A percentile compares a stretch with the other conserved stretches of the same genome.
Conservation (phyloP, 768 basidiomycete genomes). For the Sporobolomyces pararoseus region DNA sequence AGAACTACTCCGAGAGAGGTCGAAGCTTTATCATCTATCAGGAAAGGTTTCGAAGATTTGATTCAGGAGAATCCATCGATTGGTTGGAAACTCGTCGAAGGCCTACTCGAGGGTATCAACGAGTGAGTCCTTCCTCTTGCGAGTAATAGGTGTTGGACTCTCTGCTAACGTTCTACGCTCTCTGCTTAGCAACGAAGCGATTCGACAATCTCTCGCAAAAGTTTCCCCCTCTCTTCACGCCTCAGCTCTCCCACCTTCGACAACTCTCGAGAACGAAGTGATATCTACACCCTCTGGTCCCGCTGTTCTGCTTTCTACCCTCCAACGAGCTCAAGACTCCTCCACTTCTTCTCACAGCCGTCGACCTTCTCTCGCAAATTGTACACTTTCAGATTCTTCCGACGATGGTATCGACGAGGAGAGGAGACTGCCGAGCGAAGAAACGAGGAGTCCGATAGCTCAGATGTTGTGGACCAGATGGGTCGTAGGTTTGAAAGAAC, state of each 20-base stretch:
- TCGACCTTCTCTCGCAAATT: neutral
- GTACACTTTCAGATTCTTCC: conserved; percentile 11
- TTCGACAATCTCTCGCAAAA: conserved; percentile 77
- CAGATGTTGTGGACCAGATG: conserved; percentile 96
- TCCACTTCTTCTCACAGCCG: neutral
- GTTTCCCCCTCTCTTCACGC: conserved; percentile 67
- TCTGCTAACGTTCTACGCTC: neutral
- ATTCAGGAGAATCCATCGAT: conserved; percentile 76
- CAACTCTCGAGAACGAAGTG: conserved; percentile 55
- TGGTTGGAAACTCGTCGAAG: conserved; percentile 80
- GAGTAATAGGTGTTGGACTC: neutral
- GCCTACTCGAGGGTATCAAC: conserved; percentile 83
- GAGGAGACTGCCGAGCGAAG: conserved; percentile 45
- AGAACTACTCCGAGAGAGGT: conserved; percentile 57
- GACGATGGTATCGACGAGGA: conserved; percentile 7
- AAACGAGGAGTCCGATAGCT: conserved; percentile 70
- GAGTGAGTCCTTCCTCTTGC: conserved; percentile 56
- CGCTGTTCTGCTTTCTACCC: conserved; percentile 60
- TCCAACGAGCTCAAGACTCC: conserved; percentile 11
- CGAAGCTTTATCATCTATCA: conserved; percentile 82
- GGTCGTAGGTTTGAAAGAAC: conserved; percentile 69
- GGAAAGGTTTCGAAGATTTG: conserved; percentile 82
- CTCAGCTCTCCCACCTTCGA: conserved; percentile 51
- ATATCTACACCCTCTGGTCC: conserved; percentile 81
- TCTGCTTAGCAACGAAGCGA: conserved; percentile 67